phyloP scores from a whole-genome alignment of 129 eudicot genomes.

The Sambucus nigra region DNA sequence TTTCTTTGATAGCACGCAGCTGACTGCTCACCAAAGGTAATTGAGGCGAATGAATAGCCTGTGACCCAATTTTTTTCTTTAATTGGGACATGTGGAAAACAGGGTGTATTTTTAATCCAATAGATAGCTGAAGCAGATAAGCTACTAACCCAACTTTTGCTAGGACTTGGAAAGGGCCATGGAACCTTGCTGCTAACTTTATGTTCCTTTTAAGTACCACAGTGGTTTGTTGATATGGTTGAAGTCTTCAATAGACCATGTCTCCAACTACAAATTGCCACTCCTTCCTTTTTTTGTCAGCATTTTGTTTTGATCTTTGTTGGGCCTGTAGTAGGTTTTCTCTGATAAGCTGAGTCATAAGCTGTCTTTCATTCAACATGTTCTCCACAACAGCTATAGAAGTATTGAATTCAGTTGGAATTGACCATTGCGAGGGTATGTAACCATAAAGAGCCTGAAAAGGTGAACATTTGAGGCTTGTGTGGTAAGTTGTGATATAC shows the following conservation, averaged over 20 bases:
- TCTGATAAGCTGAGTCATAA: background rate
- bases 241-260: background rate
- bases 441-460: background rate
- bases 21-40: background rate
- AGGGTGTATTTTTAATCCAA: background rate
- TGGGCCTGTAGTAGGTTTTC: background rate
- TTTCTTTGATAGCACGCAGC: background rate
- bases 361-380: background rate
- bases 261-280: background rate
- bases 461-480: too few species aligned
- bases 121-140: background rate
- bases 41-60: background rate
- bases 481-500: too few species aligned
- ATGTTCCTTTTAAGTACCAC: background rate
- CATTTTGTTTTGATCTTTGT: background rate
- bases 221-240: conserved; percentile 3
- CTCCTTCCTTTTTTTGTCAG: background rate
- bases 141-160: conserved; percentile 4
- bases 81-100: conserved; percentile 8
- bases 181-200: background rate
- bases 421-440: too few species aligned
- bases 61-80: background rate
- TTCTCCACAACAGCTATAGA: background rate
- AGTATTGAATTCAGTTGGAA: background rate
- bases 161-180: background rate